Evolutionary conservation across 306 rosid genomes (phyloP).

Genomic region (Vigna trinervia): DNA sequence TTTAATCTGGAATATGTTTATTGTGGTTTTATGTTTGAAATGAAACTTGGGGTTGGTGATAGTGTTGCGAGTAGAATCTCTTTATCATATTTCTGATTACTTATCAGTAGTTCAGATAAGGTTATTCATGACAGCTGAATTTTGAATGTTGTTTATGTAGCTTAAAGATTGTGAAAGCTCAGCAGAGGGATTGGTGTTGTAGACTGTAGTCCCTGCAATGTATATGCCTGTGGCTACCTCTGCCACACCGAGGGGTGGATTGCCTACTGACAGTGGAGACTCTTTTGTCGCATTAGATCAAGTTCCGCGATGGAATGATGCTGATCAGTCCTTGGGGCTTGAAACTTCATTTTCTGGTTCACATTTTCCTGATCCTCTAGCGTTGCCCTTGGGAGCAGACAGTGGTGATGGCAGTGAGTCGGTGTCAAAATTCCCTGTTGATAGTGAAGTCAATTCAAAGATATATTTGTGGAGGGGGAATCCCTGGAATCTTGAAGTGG

Average conservation of each 20-base stretch:
- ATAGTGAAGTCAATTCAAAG: conserved; percentile 81
- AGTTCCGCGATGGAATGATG: conserved; percentile 93
- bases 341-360: conserved; percentile 64
- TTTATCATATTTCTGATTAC: conserved; percentile 17
- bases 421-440: conserved; percentile 83
- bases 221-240: conserved; percentile 73
- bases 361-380: conserved; percentile 80
- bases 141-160: conserved; percentile 41
- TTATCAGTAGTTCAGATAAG: conserved; percentile 13
- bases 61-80: background rate
- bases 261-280: conserved; percentile 71
- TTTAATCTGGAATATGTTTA: conserved; percentile 1
- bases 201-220: conserved; percentile 59
- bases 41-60: conserved; percentile 25
- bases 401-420: conserved; percentile 50
- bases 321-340: conserved; percentile 69
- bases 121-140: conserved; percentile 35
- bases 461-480: conserved; percentile 94
- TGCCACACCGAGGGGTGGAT: conserved; percentile 67
- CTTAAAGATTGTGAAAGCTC: conserved; percentile 36
- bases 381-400: conserved; percentile 56
- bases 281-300: conserved; percentile 83
- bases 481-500: conserved; percentile 99
- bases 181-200: conserved; percentile 41
- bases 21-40: conserved; percentile 8